Base-by-base conservation (phyloP, 2,329 filamentous ascomycete genomes). In the Colletotrichum melonis region DNA sequence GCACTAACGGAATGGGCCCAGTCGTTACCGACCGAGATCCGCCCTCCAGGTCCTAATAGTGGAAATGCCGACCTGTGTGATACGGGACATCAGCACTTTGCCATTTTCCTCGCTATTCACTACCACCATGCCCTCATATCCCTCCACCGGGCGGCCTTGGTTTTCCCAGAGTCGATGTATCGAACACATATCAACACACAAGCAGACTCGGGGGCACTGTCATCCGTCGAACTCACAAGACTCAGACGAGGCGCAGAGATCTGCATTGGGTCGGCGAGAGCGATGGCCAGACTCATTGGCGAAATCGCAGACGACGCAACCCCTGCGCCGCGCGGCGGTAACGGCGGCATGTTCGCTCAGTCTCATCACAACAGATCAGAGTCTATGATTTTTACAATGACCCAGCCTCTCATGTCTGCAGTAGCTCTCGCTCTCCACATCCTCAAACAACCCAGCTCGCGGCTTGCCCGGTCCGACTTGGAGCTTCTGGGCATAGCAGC, bases 381-480 rank as follows among this genome's bases (percentile, higher is more conserved):
- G 1, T 69, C 66, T 2, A n/a, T 69, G 0, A 22, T 73, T 4
- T 63, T 73, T 7, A 59, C 59, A 12, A 65, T 65, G 16, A 76
- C 75, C 16, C 77, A 71, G 14, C 63, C 74, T 1, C 75, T 76
- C 55, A 68, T 77, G 1, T 71, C 74, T 1, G 74, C 75, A 7
- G 65, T 76, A 5, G 76, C 76, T 2, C 69, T 78, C 16, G 75
- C 76, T 0, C 67, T 78, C 9, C 58, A 69, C 35, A 75, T 78
- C 26, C 62, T 78, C 3, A 72, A 73, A 6, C 67, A 75, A 24
- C 77, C 76, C 1, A 46, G 70, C 11, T 67, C 67, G 5, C 67
- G 75, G 12, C 72, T 78, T 49, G 77, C 75, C 5, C 67, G 77
- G 24, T 67, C 77, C 22, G 77, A 77, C 28, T 57, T 77, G 16